Conservation (phyloP, 2,329 filamentous ascomycete species). For the Trichoderma pleuroti region DNA sequence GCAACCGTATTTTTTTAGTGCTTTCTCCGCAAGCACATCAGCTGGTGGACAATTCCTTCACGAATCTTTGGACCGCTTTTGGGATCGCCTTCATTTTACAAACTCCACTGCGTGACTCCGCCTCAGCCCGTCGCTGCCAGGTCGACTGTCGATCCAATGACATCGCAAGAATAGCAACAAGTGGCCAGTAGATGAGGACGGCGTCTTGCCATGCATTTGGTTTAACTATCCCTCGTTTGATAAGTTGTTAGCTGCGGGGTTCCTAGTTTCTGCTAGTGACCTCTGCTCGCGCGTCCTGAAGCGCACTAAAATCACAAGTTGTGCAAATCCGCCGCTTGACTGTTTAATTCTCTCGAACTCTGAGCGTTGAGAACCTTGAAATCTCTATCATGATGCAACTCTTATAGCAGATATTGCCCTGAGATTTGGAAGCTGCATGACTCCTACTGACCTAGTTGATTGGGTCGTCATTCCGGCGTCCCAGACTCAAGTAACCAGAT, state of each 20-base stretch:
- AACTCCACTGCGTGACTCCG: neutral
- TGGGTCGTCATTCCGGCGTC: neutral
- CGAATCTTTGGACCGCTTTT: neutral
- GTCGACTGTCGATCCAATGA: neutral
- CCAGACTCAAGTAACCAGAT: neutral
- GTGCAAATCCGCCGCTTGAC: neutral
- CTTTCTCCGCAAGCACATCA: neutral
- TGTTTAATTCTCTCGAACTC: neutral
- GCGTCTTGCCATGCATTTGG: neutral
- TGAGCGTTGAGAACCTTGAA: neutral
- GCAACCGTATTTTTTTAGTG: neutral
- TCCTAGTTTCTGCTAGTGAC: neutral
- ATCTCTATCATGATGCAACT: neutral
- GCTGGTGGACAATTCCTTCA: neutral
- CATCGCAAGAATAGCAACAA: neutral
- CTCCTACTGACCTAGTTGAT: neutral
- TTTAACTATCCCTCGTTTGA: conserved; percentile 11
- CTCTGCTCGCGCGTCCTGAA: neutral
- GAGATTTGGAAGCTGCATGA: neutral
- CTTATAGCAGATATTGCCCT: neutral
- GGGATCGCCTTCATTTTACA: neutral
- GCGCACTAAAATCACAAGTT: neutral
- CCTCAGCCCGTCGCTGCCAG: neutral
- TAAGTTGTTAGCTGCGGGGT: neutral
- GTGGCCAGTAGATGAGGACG: neutral